Base-by-base conservation (phyloP, 768 basidiomycete genomes). In the Lentinula edodes region DNA sequence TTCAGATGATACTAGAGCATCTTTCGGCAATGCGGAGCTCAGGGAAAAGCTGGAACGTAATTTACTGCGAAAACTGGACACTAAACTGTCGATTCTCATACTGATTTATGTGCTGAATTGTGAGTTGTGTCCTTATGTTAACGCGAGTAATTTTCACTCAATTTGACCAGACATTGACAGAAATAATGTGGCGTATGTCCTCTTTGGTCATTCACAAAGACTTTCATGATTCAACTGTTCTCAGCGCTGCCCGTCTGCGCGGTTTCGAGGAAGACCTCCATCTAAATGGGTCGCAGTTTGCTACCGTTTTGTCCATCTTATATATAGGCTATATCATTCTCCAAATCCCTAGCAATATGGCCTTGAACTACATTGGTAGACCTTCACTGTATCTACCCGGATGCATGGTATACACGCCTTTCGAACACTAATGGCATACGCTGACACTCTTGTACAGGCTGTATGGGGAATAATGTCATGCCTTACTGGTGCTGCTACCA, bases 341-440 rank as follows among this genome's bases (percentile, higher is more conserved):
- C 89, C 90, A 91, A 69, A 80, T 91, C 58, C 89, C 89, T 45
- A 91, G 89, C 16, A 92, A 91, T 64, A 89, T 91, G 83, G 83
- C 90, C 64, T 70, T 92, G 46, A 85, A 89, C 68, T 76, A 81
- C 66, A 81, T 88, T 16, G 89, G 86, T 46, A 75, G 79, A 67
- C 90, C 89, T 1, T 90, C 88, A 2, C 67, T 85, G 63, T 89
- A 90, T 69, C 76, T 90, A 2, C 85, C 89, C 0, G 68, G 67
- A 48, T 88, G 87, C 65, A 90, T 91, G 88, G 74, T 80, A 78
- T 85, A 3, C 16, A 13, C 15, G 13, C 86, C 85, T 15, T 78
- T 23, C 67, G 83, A 46, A 88, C 83, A 50, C 87, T 83, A 80
- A 60, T 59, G 38, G 74, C 28, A 13, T 58, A 48, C 52, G 9